Conservation (phyloP, 2,329 filamentous ascomycete genomes). For the Fusarium stilboides region DNA sequence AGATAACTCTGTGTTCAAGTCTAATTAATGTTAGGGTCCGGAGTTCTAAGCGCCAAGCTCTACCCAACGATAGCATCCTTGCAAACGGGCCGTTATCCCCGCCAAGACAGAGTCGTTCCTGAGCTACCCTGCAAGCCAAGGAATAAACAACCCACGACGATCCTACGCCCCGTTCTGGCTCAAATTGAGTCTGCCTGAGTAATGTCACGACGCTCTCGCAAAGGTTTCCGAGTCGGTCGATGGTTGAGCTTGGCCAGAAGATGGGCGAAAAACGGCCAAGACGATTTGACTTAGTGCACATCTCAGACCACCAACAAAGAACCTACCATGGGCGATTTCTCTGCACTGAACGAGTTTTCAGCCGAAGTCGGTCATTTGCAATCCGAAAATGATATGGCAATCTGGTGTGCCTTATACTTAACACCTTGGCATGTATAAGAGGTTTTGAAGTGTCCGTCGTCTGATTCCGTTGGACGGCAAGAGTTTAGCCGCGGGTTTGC, state of each 20-base stretch:
- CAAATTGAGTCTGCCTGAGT: background rate
- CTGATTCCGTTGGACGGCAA: background rate
- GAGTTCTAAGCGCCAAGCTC: background rate
- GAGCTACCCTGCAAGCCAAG: background rate
- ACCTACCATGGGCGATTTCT: too few species aligned
- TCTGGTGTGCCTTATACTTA: too few species aligned
- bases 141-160: background rate
- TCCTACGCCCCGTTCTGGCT: background rate
- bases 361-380: too few species aligned
- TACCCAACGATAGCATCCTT: background rate
- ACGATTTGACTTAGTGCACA: too few species aligned
- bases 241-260: too few species aligned
- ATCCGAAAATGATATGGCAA: too few species aligned
- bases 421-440: too few species aligned
- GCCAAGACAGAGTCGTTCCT: slow-evolving; percentile 4
- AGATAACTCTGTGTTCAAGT: background rate
- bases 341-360: too few species aligned
- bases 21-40: background rate
- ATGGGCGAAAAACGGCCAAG: too few species aligned
- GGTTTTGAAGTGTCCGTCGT: background rate
- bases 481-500: background rate
- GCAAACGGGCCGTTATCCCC: background rate
- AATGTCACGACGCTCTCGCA: background rate
- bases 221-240: background rate
- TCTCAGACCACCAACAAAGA: too few species aligned